Evolutionary conservation across 495 filamentous ascomycete genomes (phyloP).

Genomic region (Annulohypoxylon nitens): DNA sequence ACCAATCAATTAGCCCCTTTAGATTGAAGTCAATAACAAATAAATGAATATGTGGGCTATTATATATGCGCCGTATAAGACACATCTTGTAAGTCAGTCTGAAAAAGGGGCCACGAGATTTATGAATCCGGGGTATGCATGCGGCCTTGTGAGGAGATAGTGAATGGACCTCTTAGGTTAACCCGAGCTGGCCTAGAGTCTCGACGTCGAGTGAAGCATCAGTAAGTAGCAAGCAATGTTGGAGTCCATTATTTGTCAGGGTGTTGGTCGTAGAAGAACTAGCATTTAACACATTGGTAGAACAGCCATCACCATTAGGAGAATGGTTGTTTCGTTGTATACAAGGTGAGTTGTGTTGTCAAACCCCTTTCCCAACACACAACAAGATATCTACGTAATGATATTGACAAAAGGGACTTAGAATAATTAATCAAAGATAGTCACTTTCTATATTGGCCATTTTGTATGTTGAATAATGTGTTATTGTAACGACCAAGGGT

Average conservation of each 20-base stretch:
- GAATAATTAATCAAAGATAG: too few relatives aligned
- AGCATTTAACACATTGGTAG: not conserved
- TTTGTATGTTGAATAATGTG: too few relatives aligned
- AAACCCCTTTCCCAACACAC: not conserved
- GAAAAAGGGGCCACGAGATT: slow-evolving; percentile 16
- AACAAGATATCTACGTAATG: too few relatives aligned
- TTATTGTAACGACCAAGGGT: too few relatives aligned
- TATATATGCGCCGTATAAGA: slow-evolving; percentile 4
- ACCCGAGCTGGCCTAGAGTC: not conserved
- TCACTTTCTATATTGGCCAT: too few relatives aligned
- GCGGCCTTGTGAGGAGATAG: not conserved
- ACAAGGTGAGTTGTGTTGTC: not conserved
- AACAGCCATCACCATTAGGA: slow-evolving; percentile 9
- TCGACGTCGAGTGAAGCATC: not conserved
- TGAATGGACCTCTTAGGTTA: not conserved
- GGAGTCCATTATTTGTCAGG: slow-evolving; percentile 34
- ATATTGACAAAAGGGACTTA: too few relatives aligned
- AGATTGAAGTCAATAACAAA: slow-evolving; percentile 18
- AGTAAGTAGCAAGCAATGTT: not conserved
- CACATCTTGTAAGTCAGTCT: slow-evolving; percentile 18
- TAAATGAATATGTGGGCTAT: slow-evolving; percentile 9
- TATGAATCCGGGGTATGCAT: slow-evolving; percentile 2
- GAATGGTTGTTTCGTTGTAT: slow-evolving; percentile 18
- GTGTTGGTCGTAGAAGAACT: slow-evolving; percentile 1
- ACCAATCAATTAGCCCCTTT: slow-evolving; percentile 20